These are phyloP conservation scores for Beauveria brongniartii DNA, from an alignment of 2,329 filamentous ascomycete genomes.

Conservation along the genomic window DNA sequence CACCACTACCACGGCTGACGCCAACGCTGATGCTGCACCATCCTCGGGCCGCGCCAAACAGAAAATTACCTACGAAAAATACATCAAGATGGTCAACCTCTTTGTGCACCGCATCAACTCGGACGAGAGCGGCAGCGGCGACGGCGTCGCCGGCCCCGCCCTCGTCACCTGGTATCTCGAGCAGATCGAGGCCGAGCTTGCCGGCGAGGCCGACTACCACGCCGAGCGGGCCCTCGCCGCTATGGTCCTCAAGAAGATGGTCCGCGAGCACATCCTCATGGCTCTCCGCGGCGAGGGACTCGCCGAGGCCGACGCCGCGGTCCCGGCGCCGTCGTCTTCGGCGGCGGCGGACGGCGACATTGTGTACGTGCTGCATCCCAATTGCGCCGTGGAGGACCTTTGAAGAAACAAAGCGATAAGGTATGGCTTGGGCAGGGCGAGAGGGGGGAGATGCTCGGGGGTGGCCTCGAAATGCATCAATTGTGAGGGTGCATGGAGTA, in stretches of 20 bases:
- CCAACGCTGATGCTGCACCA: conserved; percentile 18
- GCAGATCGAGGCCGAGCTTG: conserved; percentile 75
- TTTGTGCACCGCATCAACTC: conserved; percentile 77
- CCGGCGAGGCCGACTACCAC: conserved; percentile 73
- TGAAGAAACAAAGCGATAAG: conserved; percentile 18
- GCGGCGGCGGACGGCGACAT: conserved; percentile 32
- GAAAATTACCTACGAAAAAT: conserved; percentile 93
- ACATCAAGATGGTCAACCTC: conserved; percentile 80
- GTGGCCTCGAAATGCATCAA: too few species aligned
- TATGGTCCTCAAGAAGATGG: conserved; percentile 92
- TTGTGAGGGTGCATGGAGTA: conserved; percentile 4
- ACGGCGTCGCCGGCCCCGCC: conserved; percentile 78
- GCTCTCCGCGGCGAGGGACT: conserved; percentile 61
- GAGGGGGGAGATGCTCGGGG: too few species aligned
- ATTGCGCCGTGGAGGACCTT: conserved; percentile 71
- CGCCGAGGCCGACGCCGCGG: conserved; percentile 36
- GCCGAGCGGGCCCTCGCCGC: conserved; percentile 62
- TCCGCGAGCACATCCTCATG: conserved; percentile 84
- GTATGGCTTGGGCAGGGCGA: too few species aligned
- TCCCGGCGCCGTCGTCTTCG: conserved; percentile 22
- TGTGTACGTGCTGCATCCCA: conserved; percentile 88
- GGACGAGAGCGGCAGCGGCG: conserved; percentile 66
- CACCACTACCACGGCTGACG: not conserved
- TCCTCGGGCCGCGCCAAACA: conserved; percentile 52
- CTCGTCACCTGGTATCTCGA: conserved; percentile 87